Percentiles rank a stretch among this genome's conserved stretches.
These are phyloP conservation scores for Zea luxurians DNA, from an alignment of 176 grass and related monocot genomes.

Conservation along the genomic window DNA sequence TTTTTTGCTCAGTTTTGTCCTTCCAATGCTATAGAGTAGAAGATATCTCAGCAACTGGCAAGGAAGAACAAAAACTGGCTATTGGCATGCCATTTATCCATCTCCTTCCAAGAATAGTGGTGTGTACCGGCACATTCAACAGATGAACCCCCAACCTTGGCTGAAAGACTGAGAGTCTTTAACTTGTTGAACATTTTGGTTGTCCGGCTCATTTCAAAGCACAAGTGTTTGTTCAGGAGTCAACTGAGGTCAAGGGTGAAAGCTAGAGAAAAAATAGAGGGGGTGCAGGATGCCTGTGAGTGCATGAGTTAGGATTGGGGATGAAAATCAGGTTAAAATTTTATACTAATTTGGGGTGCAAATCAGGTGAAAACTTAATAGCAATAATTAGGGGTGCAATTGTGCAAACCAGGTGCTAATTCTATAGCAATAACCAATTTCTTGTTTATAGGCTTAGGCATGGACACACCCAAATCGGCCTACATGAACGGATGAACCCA, in stretches of 20 bases:
- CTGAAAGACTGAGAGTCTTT: neutral
- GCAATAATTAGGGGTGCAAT: too few relatives aligned
- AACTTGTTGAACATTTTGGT: neutral
- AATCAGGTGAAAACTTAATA: neutral
- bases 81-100: neutral
- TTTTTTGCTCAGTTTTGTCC: too few relatives aligned
- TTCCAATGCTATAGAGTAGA: too few relatives aligned
- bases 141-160: neutral
- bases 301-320: neutral
- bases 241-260: neutral
- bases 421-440: neutral
- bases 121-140: neutral
- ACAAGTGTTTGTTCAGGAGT: neutral
- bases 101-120: neutral
- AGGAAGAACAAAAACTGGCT: neutral
- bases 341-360: neutral
- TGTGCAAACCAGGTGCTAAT: neutral
- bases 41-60: neutral
- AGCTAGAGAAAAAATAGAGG: neutral
- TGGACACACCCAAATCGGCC: neutral
- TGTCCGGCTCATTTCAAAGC: neutral
- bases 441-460: neutral
- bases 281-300: neutral
- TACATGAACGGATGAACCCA: neutral
- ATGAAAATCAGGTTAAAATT: neutral